Percentiles rank a stretch among this genome's conserved stretches.
Evolutionary conservation across 2,329 filamentous ascomycete species (phyloP).

Genomic region (Hypoxylon sp.): DNA sequence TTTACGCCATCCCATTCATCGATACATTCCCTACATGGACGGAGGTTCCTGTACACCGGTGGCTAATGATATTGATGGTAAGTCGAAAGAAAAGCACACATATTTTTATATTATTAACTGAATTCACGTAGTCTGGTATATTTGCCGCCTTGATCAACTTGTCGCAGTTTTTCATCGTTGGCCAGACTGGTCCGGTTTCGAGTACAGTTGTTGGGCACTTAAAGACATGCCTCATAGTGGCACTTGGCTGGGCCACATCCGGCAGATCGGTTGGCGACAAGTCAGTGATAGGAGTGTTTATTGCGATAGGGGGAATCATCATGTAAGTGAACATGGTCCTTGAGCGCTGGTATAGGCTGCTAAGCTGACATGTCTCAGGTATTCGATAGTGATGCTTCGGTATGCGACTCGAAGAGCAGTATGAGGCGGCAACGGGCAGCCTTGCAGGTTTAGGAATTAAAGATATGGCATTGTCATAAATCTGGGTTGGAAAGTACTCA

Average conservation of each 20-base stretch:
- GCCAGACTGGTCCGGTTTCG: conserved; percentile 72
- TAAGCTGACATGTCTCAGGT: conserved; percentile 53
- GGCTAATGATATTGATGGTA: conserved; percentile 72
- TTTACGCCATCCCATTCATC: conserved; percentile 75
- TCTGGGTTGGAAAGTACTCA: not conserved
- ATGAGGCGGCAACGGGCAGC: not conserved
- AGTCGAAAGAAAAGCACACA: conserved; percentile 45
- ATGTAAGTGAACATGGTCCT: conserved; percentile 58
- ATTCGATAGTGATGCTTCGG: conserved; percentile 63
- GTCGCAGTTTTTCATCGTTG: conserved; percentile 73
- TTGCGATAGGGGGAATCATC: conserved; percentile 70
- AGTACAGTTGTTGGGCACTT: conserved; percentile 76
- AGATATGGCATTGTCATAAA: not conserved
- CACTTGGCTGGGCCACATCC: conserved; percentile 70
- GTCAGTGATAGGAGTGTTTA: conserved; percentile 66
- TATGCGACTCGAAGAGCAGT: conserved; percentile 52
- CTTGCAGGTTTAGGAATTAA: conserved; percentile 30
- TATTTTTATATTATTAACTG: conserved; percentile 28
- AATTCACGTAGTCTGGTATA: conserved; percentile 65
- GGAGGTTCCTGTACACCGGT: conserved; percentile 64
- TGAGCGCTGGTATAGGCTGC: not conserved
- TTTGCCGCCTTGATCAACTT: conserved; percentile 76
- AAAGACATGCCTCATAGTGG: conserved; percentile 76
- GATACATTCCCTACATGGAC: conserved; percentile 72
- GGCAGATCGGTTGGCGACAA: conserved; percentile 69